Conservation (phyloP, 2,329 filamentous ascomycete species). For the Zymoseptoria tritici region DNA sequence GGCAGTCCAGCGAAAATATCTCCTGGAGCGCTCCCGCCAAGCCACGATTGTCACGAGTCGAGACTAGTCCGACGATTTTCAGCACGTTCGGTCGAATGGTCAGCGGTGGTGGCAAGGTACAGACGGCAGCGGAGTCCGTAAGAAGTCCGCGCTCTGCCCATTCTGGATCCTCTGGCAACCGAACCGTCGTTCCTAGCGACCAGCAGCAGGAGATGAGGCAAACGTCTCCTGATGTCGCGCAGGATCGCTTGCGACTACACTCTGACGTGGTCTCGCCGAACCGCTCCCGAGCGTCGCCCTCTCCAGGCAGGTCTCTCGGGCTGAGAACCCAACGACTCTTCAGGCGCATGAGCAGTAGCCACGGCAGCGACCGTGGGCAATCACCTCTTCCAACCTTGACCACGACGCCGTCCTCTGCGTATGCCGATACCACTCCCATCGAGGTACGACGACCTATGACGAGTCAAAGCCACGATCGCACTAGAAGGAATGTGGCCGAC, state of each 20-base stretch:
- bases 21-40: constrained; percentile 14
- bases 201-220: constrained; percentile 3
- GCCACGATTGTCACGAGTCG: constrained; percentile 22
- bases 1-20: constrained; percentile 23
- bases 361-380: constrained; percentile 12
- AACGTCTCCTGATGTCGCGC: constrained; percentile 9
- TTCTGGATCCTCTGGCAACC: constrained; percentile 23
- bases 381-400: constrained; percentile 16
- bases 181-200: constrained; percentile 17
- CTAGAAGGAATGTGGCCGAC: constrained; percentile 1
- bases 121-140: constrained; percentile 13
- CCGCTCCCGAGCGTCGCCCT: constrained; percentile 15
- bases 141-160: constrained; percentile 18
- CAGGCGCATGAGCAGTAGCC: constrained; percentile 26
- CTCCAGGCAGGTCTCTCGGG: constrained; percentile 20
- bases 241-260: constrained; percentile 1
- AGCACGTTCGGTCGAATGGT: constrained; percentile 11
- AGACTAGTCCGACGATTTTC: constrained; percentile 23
- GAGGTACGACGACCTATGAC: constrained; percentile 14
- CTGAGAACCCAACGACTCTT: constrained; percentile 28
- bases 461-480: constrained; percentile 13
- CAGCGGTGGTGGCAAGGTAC: constrained; percentile 6
- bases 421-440: constrained; percentile 5
- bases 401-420: constrained; percentile 15
- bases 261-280: constrained; percentile 7